phyloP scores from a whole-genome alignment of 495 filamentous ascomycete species.

The Hypoxylon crocopeplum region DNA sequence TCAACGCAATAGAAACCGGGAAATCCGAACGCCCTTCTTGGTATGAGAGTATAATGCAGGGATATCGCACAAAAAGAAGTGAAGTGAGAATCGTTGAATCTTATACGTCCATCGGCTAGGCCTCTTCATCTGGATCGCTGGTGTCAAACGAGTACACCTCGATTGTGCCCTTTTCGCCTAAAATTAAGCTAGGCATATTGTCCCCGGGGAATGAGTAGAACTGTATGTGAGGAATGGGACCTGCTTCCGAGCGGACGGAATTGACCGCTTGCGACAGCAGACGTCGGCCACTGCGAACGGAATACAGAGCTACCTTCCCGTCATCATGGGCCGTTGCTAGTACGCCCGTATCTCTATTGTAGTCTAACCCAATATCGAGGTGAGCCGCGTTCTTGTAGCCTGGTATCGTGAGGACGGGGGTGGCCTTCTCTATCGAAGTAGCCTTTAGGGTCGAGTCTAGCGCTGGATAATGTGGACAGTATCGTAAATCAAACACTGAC shows the following conservation, averaged over 20 bases:
- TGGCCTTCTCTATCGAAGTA: not conserved
- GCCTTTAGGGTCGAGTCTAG: not conserved
- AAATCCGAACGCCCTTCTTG: too few relatives aligned
- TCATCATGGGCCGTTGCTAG: conserved; percentile 54
- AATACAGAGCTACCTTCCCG: conserved; percentile 49
- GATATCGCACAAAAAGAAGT: not conserved
- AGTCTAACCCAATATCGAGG: conserved; percentile 46
- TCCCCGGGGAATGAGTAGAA: conserved; percentile 45
- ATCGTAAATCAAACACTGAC: conserved; percentile 51
- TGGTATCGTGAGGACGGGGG: conserved; percentile 45
- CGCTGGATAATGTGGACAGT: not conserved
- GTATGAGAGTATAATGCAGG: too few relatives aligned
- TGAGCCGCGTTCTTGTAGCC: conserved; percentile 46
- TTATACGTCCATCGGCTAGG: not conserved
- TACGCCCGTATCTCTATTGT: conserved; percentile 40
- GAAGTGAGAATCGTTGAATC: not conserved
- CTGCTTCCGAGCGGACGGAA: conserved; percentile 1
- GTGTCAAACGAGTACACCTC: conserved; percentile 42
- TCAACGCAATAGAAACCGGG: too few relatives aligned
- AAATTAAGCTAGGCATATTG: conserved; percentile 39
- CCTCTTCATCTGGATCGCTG: conserved; percentile 8
- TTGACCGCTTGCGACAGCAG: conserved; percentile 30
- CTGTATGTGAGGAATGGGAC: conserved; percentile 35
- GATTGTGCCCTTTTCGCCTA: conserved; percentile 27
- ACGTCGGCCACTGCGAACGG: conserved; percentile 42